phyloP scores from a whole-genome alignment of 1,284 basidiomycete genomes.

The Singerocomus rubriflavus region DNA sequence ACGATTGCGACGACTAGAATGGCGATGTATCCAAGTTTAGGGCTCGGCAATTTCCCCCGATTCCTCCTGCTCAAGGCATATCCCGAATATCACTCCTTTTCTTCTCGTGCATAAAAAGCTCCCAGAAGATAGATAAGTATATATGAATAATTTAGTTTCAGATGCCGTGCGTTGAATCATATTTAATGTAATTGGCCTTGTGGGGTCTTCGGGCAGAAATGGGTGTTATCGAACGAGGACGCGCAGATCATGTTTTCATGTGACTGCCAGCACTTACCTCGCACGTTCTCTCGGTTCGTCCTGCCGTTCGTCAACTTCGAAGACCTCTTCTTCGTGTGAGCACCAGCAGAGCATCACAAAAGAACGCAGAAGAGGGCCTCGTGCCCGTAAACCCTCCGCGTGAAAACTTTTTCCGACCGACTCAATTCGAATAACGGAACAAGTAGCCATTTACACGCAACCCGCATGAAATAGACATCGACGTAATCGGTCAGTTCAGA shows the following conservation, averaged over 20 bases:
- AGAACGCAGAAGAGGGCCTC: too few species aligned
- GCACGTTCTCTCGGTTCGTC: neutral
- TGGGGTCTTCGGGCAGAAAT: neutral
- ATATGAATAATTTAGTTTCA: slow-evolving; percentile 7
- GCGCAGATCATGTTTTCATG: neutral
- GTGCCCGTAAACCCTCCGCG: too few species aligned
- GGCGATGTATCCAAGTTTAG: neutral
- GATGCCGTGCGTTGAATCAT: neutral
- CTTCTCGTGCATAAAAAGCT: neutral
- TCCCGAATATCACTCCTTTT: neutral
- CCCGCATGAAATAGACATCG: neutral
- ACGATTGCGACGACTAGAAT: slow-evolving; percentile 10
- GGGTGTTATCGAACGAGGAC: neutral
- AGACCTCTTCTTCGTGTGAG: neutral
- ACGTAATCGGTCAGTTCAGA: neutral
- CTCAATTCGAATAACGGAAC: neutral
- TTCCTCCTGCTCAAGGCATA: neutral
- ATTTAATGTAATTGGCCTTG: slow-evolving; percentile 6
- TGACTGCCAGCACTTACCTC: neutral
- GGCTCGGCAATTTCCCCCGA: neutral
- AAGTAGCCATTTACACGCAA: neutral
- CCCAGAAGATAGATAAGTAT: neutral
- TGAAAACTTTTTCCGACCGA: neutral
- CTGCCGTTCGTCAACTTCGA: neutral
- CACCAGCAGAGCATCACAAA: too few species aligned